Base-by-base conservation (phyloP, 1,284 basidiomycete genomes). In the Agroathelia rolfsii region DNA sequence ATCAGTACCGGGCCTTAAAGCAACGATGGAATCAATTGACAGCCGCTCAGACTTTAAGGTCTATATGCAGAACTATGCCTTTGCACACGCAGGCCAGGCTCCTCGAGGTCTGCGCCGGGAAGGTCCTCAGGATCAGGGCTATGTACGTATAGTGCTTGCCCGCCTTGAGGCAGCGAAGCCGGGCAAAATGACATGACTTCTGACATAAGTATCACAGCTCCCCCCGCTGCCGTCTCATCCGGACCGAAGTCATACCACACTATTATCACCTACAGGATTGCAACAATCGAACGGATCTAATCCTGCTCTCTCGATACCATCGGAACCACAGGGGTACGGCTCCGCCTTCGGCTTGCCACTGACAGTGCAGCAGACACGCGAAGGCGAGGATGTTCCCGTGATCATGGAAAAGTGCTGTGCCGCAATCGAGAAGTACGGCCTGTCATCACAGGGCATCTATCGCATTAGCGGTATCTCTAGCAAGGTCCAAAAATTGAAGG, bases 1-100 rank as follows among this genome's bases (percentile, higher is more conserved):
- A 33, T 39, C 50, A 77, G 74, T 69, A 3, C 63, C 73, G 6
- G 93, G 94, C 3, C 62, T 98, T 28, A 95, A 94, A 52, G 64
- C 78, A 1, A 76, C 88, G 5, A 82, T 86, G 36, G 92, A 97
- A 52, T 69, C 73, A 6, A 95, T 99, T 46, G 94, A 99, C 59
- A 93, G 93, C 49, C 76, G 89, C 16, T 67, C 76, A 24, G 95
- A 99, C 58, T 98, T 99, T 62, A 94, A 86, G 59, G 74, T 73
- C 13, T 99, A 85, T 56, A 95, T 99, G 92, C 86, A 95, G 52
- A 90, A 95, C 51, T 98, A 95, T 51, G 81, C 86, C 1, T 83
- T 77, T 43, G 87, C 87, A 5, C 82, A 86, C 41, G 87, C 76
- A 2, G 63, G 66, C 35, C 52, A 49, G 24, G 61, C 71, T 10